Percentiles rank a stretch among this genome's conserved stretches.
Conservation (phyloP, 371 early-diverging fungal species). For the Parasitella parasitica region DNA sequence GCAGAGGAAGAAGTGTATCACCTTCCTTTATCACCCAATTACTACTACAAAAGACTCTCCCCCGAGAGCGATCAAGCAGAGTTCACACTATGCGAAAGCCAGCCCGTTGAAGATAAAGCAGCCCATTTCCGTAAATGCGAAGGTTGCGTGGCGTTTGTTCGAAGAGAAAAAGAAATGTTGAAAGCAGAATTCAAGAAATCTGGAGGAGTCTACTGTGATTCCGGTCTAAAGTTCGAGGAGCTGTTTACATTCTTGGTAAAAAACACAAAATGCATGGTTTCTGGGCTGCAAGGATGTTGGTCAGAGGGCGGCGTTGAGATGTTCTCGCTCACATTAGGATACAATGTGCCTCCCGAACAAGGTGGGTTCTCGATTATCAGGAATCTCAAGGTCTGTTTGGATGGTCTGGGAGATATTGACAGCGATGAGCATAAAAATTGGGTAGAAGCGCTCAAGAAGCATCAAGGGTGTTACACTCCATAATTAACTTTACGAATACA, state of each 20-base stretch:
- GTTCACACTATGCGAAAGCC: neutral
- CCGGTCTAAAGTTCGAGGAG: no score
- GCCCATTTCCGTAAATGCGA: neutral
- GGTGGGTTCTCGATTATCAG: neutral
- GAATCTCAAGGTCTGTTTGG: no score
- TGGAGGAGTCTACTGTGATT: no score
- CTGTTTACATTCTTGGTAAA: neutral
- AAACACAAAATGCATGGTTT: neutral
- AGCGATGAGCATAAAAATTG: no score
- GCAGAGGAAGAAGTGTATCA: neutral
- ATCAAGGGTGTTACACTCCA: neutral
- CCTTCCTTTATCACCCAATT: neutral
- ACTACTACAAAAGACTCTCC: neutral
- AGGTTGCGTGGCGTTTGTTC: neutral
- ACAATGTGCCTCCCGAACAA: neutral
- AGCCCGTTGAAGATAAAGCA: neutral
- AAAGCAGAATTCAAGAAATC: no score
- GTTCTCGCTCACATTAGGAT: neutral
- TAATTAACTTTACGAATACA: neutral
- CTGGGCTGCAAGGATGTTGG: neutral
- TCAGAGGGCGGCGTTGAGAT: neutral
- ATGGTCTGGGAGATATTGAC: no score
- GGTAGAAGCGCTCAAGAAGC: no score
- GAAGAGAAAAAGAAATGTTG: no score
- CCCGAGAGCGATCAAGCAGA: neutral